Evolutionary conservation across 2,329 filamentous ascomycete genomes (phyloP).

Genomic region (Aphanocladium album): DNA sequence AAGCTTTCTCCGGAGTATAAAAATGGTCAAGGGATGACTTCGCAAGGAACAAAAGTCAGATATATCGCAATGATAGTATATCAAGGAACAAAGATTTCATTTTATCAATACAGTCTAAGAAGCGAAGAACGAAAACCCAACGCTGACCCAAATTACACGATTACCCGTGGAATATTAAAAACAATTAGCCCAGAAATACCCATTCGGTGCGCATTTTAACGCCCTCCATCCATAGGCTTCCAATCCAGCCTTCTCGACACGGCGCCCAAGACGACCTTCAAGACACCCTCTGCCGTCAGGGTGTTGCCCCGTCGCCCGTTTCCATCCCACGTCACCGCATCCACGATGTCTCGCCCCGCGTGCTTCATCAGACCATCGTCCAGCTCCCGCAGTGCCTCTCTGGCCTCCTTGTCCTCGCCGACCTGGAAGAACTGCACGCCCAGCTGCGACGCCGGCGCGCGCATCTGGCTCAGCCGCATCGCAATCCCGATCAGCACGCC

Average conservation of each 20-base stretch:
- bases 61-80: neutral
- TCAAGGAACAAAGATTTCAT: neutral
- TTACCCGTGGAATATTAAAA: neutral
- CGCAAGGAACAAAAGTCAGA: neutral
- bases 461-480: conserved; percentile 61
- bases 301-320: conserved; percentile 32
- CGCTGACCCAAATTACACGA: neutral
- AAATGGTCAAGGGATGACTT: neutral
- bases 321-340: conserved; percentile 72
- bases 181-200: neutral
- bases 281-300: conserved; percentile 64
- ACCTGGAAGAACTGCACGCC: conserved; percentile 97
- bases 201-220: neutral
- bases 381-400: conserved; percentile 60
- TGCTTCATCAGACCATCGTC: conserved; percentile 63
- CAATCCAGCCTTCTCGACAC: conserved; percentile 51
- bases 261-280: conserved; percentile 78
- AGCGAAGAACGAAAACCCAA: neutral
- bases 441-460: conserved; percentile 74
- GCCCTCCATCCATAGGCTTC: conserved; percentile 15
- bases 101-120: neutral
- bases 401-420: conserved; percentile 64
- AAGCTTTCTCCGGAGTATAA: neutral
- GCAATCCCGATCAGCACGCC: conserved; percentile 62
- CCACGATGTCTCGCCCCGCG: conserved; percentile 78